Evolutionary conservation across 2,329 filamentous ascomycete genomes (phyloP).

Genomic region (Aspergillus alliaceus): DNA sequence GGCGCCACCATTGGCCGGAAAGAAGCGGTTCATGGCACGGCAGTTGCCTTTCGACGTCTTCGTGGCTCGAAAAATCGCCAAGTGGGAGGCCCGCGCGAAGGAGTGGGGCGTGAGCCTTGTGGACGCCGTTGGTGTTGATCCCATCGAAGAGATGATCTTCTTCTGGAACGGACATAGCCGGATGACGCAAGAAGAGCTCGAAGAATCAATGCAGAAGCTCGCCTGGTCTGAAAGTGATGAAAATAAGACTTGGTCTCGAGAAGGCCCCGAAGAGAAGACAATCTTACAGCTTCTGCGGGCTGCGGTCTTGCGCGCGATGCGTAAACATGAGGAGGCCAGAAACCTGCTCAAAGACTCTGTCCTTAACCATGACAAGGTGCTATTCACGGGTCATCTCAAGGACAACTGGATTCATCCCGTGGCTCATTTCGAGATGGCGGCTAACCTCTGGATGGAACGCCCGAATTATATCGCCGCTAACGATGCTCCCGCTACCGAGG

Average conservation of each 20-base stretch:
- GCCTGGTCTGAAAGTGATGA: slow-evolving; percentile 66
- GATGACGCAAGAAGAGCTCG: slow-evolving; percentile 67
- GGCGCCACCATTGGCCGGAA: slow-evolving; percentile 72
- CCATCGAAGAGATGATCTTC: slow-evolving; percentile 87
- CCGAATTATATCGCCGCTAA: slow-evolving; percentile 40
- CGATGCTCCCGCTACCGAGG: slow-evolving; percentile 11
- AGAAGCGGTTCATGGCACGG: slow-evolving; percentile 85
- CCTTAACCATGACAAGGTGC: slow-evolving; percentile 55
- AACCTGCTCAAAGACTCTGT: slow-evolving; percentile 62
- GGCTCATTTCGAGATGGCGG: slow-evolving; percentile 83
- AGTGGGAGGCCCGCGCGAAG: slow-evolving; percentile 80
- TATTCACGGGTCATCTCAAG: slow-evolving; percentile 53
- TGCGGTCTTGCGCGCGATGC: slow-evolving; percentile 64
- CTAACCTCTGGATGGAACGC: slow-evolving; percentile 72
- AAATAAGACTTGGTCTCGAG: slow-evolving; percentile 52
- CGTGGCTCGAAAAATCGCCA: slow-evolving; percentile 76
- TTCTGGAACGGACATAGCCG: slow-evolving; percentile 89
- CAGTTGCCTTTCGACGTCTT: slow-evolving; percentile 90
- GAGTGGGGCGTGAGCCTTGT: slow-evolving; percentile 66
- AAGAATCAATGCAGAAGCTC: slow-evolving; percentile 63
- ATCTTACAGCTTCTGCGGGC: slow-evolving; percentile 67
- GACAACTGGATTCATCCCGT: slow-evolving; percentile 68
- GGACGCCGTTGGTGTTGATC: slow-evolving; percentile 78
- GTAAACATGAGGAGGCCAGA: slow-evolving; percentile 64
- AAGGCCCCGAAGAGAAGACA: slow-evolving; percentile 60